Evolutionary conservation across 2,329 filamentous ascomycete species (phyloP), one percentile per base, ranked within the genome.

Genomic region (Decorospora gaudefroyi): DNA sequence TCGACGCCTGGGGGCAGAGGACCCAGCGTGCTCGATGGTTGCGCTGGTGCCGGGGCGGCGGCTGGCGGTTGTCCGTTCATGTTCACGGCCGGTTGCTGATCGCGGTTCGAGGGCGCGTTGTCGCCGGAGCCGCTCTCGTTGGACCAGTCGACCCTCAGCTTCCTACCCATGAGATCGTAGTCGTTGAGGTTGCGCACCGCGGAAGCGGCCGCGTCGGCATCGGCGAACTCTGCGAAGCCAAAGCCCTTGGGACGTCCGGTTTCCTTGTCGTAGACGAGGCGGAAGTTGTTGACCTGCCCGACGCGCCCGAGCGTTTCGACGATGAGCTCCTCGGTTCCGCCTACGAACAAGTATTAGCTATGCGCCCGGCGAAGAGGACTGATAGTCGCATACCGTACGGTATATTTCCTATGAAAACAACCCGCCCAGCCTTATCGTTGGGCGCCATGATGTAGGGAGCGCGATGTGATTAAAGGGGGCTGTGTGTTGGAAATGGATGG

Each of bases 121-220:
- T 76, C 82, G 51, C 81, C 80, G 30, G 83, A 86, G 58, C 86
- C 86, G 55, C 90, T 89, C 69, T 96, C 92, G 70, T 96, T 95
- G 46, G 89, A 93, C 73, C 95, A 99, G 72, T 97, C 93, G 42
- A 99, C 93, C 49, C 91, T 84, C 53, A 99, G 80, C 71, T 95
- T 95, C 62, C 93, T 84, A 42, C 90, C 90, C 85, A 96, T 95
- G 66, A 96, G 85, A 69, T 97, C 92, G 73, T 90, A 86, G 70
- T 96, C 90, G 74, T 97, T 96, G 38, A 97, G 77, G 68, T 99
- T 97, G 59, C 92, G 86, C 33, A 97, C 92, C 2, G 93, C 93
- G 2, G 90, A 95, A 25, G 92, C 90, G 21, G 93, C 93, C 17
- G 90, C 79, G 81, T 95, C 92, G 47, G 88, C 85, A 66, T 97